Conservation (phyloP, 176 grass and related monocot genomes). For the Musa acuminata region DNA sequence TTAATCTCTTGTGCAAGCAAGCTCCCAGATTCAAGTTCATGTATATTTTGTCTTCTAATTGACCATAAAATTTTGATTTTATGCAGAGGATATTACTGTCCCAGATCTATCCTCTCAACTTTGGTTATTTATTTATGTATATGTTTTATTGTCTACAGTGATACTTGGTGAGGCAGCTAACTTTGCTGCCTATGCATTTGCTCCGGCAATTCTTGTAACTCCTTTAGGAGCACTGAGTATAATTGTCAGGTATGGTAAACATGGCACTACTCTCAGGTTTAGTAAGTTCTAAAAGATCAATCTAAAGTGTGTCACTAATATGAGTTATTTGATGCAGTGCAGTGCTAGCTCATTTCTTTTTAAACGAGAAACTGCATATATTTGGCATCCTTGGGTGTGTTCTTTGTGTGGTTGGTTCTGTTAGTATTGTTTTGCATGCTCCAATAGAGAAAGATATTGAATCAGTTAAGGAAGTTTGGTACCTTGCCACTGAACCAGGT, state of each 20-base stretch:
- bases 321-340: conserved; percentile 45
- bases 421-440: conserved; percentile 76
- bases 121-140: background rate
- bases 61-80: background rate
- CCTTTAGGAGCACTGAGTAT: conserved; percentile 8
- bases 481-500: conserved; percentile 81
- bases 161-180: background rate
- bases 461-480: conserved; percentile 84
- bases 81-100: background rate
- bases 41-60: background rate
- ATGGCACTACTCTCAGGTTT: background rate
- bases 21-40: too few relatives aligned
- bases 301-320: background rate
- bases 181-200: conserved; percentile 8
- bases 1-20: too few relatives aligned
- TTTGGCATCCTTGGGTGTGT: conserved; percentile 78
- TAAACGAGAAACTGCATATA: conserved; percentile 73
- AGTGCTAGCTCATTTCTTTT: conserved; percentile 82
- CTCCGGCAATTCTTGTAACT: background rate
- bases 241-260: conserved; percentile 4
- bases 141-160: background rate
- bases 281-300: conserved; percentile 3
- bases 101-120: background rate
- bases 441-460: conserved; percentile 78
- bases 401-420: conserved; percentile 77